Evolutionary conservation across 1,284 basidiomycete genomes (phyloP).

Genomic region (Cryptococcus jaspeensis): DNA sequence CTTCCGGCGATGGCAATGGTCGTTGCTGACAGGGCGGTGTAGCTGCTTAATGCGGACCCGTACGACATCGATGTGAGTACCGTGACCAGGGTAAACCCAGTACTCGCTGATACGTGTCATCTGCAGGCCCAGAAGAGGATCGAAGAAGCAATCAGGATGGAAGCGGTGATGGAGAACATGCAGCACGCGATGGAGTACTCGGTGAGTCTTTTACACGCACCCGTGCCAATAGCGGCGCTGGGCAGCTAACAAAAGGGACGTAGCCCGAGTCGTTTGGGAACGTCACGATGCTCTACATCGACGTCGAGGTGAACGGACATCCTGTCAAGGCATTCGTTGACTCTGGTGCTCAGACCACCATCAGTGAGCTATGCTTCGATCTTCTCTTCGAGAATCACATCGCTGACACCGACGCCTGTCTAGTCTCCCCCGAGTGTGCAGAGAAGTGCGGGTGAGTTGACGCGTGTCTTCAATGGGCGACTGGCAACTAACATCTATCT

Average conservation of each 20-base stretch:
- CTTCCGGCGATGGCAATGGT: no score
- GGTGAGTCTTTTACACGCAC: slow-evolving; percentile 24
- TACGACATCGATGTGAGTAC: slow-evolving; percentile 72
- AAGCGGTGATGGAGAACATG: slow-evolving; percentile 87
- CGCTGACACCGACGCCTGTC: not conserved
- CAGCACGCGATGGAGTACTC: slow-evolving; percentile 87
- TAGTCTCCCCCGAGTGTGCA: slow-evolving; percentile 93
- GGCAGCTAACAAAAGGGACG: slow-evolving; percentile 3
- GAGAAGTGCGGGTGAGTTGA: slow-evolving; percentile 77
- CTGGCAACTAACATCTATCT: slow-evolving; percentile 1
- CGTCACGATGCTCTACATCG: slow-evolving; percentile 85
- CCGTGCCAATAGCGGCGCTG: not conserved
- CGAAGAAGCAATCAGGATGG: slow-evolving; percentile 87
- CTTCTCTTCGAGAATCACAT: not conserved
- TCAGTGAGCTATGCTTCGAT: slow-evolving; percentile 64
- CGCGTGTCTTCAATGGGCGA: not conserved
- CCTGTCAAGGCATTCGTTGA: slow-evolving; percentile 96
- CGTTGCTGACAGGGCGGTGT: slow-evolving; percentile 1
- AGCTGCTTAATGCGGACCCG: slow-evolving; percentile 73
- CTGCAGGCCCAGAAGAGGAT: slow-evolving; percentile 73
- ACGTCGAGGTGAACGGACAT: slow-evolving; percentile 85
- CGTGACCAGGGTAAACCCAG: not conserved
- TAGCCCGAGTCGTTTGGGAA: slow-evolving; percentile 89
- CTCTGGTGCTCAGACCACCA: slow-evolving; percentile 93
- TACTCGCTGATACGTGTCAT: not conserved